phyloP scores from a whole-genome alignment of 2,329 filamentous ascomycete species.

The Botrytis pseudocinerea region DNA sequence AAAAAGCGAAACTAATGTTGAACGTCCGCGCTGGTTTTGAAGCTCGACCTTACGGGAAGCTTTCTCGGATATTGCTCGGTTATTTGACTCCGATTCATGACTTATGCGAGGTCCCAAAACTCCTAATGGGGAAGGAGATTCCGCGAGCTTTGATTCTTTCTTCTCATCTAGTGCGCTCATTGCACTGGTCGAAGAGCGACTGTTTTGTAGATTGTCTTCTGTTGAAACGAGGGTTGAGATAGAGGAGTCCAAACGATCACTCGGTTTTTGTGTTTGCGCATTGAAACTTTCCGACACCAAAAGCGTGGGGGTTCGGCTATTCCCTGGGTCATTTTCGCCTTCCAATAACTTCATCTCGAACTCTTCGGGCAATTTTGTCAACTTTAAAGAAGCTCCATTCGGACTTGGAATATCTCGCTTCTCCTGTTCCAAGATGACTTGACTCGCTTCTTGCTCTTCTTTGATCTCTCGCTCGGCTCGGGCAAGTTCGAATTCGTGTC shows the following conservation, averaged over 20 bases:
- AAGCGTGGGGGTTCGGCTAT: neutral
- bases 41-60: conserved; percentile 16
- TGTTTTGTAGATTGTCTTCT: conserved; percentile 25
- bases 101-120: neutral
- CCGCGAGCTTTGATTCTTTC: conserved; percentile 17
- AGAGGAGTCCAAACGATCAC: neutral
- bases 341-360: neutral
- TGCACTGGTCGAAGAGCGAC: conserved; percentile 21
- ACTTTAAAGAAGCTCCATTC: neutral
- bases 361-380: conserved; percentile 5
- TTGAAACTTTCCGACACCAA: neutral
- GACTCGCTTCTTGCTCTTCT: conserved; percentile 38
- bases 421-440: conserved; percentile 20
- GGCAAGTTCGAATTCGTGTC: conserved; percentile 49
- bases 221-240: neutral
- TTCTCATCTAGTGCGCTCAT: conserved; percentile 29
- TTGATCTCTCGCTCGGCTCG: conserved; percentile 43
- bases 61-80: conserved; percentile 23
- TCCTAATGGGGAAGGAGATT: neutral
- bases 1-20: conserved; percentile 55
- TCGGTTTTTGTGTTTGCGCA: neutral
- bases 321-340: neutral
- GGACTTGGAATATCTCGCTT: conserved; percentile 10
- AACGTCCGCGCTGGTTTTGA: conserved; percentile 29
- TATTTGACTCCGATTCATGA: conserved; percentile 3